phyloP scores from a whole-genome alignment of 495 filamentous ascomycete genomes.

The Cetradonia linearis region DNA sequence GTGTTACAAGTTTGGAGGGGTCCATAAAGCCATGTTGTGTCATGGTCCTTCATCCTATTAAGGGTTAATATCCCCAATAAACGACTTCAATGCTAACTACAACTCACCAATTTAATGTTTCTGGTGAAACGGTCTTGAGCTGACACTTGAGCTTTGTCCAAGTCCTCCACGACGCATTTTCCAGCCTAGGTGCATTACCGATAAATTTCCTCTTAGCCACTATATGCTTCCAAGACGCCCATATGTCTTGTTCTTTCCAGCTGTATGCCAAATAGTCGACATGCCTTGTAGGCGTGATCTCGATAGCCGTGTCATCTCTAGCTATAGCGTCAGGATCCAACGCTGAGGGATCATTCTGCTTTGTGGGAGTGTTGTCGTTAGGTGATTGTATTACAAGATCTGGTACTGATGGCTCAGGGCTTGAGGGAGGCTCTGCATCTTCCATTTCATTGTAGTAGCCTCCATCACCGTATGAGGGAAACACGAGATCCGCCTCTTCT shows the following conservation, averaged over 20 bases:
- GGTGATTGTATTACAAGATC: slow-evolving; percentile 33
- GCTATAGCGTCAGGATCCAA: slow-evolving; percentile 35
- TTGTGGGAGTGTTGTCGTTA: slow-evolving; percentile 29
- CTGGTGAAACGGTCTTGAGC: slow-evolving; percentile 75
- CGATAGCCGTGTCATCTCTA: slow-evolving; percentile 74
- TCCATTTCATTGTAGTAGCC: slow-evolving; percentile 21
- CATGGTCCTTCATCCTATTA: slow-evolving; percentile 85
- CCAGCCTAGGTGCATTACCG: slow-evolving; percentile 68
- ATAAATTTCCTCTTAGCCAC: slow-evolving; percentile 66
- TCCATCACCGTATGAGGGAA: slow-evolving; percentile 49
- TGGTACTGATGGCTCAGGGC: slow-evolving; percentile 32
- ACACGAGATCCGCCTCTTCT: slow-evolving; percentile 43
- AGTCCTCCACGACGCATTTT: slow-evolving; percentile 98
- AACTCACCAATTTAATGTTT: slow-evolving; percentile 77
- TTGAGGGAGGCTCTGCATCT: slow-evolving; percentile 36
- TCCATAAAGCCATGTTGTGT: slow-evolving; percentile 96
- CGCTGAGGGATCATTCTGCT: slow-evolving; percentile 30
- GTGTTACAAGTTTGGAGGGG: slow-evolving; percentile 64
- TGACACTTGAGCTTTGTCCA: slow-evolving; percentile 88
- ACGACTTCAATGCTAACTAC: not conserved
- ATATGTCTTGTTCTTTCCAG: slow-evolving; percentile 96
- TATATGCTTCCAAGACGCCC: slow-evolving; percentile 93
- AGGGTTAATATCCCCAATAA: slow-evolving; percentile 7
- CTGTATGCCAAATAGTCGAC: slow-evolving; percentile 95
- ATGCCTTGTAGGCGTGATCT: slow-evolving; percentile 71